phyloP scores from a whole-genome alignment of 1,139 yeast species.

The Blastobotrys persicus region DNA sequence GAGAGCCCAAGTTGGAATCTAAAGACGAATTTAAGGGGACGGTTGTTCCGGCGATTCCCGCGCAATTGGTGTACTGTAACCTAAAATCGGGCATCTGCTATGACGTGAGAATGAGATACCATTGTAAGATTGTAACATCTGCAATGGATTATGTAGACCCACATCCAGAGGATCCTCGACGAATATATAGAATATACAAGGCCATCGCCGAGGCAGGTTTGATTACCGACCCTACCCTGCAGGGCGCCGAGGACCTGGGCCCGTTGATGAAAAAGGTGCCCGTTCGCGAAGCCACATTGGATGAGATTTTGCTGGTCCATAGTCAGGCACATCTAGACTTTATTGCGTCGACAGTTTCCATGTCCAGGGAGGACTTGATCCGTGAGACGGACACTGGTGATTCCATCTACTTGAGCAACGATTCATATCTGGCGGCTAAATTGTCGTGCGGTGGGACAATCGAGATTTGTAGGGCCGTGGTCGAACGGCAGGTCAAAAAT shows the following conservation, averaged over 20 bases:
- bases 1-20: slow-evolving; percentile 1
- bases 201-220: slow-evolving; percentile 92
- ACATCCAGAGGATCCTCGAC: slow-evolving; percentile 97
- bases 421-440: slow-evolving; percentile 81
- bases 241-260: slow-evolving; percentile 84
- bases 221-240: slow-evolving; percentile 72
- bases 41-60: slow-evolving; percentile 7
- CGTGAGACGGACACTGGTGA: slow-evolving; percentile 91
- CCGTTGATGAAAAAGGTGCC: slow-evolving; percentile 86
- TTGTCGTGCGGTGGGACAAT: slow-evolving; percentile 96
- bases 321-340: slow-evolving; percentile 74
- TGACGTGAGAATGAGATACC: slow-evolving; percentile 96
- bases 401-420: slow-evolving; percentile 92
- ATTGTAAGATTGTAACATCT: slow-evolving; percentile 88
- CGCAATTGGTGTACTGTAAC: slow-evolving; percentile 12
- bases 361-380: slow-evolving; percentile 74
- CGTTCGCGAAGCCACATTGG: slow-evolving; percentile 81
- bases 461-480: slow-evolving; percentile 93
- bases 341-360: slow-evolving; percentile 69
- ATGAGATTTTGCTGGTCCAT: slow-evolving; percentile 86
- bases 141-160: slow-evolving; percentile 95
- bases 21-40: slow-evolving; percentile 6
- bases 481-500: slow-evolving; percentile 88
- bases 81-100: slow-evolving; percentile 87
- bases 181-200: slow-evolving; percentile 91